A percentile compares a stretch with the other conserved stretches of the same genome.
These are phyloP conservation scores for Inga oerstediana DNA, from an alignment of 306 rosid genomes.

Conservation along the genomic window DNA sequence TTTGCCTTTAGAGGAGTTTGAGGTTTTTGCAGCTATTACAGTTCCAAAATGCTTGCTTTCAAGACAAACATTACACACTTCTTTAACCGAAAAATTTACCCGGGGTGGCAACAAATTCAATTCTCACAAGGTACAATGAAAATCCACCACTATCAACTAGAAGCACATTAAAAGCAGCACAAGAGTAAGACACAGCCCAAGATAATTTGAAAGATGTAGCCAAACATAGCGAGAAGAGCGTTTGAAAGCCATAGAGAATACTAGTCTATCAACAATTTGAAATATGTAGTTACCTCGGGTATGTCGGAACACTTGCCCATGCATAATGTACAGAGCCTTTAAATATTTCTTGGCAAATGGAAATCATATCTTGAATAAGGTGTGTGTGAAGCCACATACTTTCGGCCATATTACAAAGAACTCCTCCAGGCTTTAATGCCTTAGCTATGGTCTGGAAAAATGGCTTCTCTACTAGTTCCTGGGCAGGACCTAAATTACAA, in stretches of 20 bases:
- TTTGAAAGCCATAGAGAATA: background rate
- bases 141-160: constrained; percentile 4
- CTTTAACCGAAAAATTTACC: background rate
- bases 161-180: background rate
- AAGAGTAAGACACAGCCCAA: background rate
- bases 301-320: constrained; percentile 96
- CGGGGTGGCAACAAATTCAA: constrained; percentile 4
- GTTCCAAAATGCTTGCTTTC: constrained; percentile 3
- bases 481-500: constrained; percentile 85
- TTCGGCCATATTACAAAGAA: constrained; percentile 98
- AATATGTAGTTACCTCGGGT: constrained; percentile 66
- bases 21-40: background rate
- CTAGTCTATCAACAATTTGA: background rate
- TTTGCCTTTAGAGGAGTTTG: background rate
- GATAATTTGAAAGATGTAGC: background rate
- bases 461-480: constrained; percentile 95
- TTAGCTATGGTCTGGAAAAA: constrained; percentile 89
- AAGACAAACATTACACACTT: background rate
- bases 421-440: constrained; percentile 94
- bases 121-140: constrained; percentile 9
- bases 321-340: constrained; percentile 93
- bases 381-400: constrained; percentile 99
- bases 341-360: constrained; percentile 71
- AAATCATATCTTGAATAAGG: constrained; percentile 83
- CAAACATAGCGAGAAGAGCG: constrained; percentile 10